Percentiles rank a stretch among this genome's conserved stretches.
These are phyloP conservation scores for Phytophthora macrochlamydospora DNA, from an alignment of 352 stramenopile species.

Conservation along the genomic window DNA sequence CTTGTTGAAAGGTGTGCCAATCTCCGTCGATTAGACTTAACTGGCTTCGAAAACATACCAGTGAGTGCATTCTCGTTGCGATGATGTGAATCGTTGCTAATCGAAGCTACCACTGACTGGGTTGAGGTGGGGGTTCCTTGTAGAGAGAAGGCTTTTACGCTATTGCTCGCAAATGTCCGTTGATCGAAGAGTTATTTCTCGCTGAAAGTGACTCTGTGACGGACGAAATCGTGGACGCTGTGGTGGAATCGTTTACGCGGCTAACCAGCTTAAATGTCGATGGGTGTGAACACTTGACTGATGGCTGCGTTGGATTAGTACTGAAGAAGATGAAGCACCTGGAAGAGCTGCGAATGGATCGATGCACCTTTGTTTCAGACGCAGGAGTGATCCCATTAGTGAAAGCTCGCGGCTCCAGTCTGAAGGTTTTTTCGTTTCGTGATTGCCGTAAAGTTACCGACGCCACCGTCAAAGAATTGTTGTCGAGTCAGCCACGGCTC, in stretches of 20 bases:
- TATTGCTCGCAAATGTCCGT: conserved; percentile 30
- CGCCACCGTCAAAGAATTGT: conserved; percentile 50
- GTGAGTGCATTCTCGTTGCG: conserved; percentile 20
- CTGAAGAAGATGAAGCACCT: conserved; percentile 46
- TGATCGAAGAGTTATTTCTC: conserved; percentile 42
- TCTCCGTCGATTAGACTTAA: conserved; percentile 47
- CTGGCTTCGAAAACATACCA: conserved; percentile 39
- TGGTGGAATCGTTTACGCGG: conserved; percentile 38
- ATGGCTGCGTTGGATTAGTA: conserved; percentile 46
- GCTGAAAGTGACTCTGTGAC: conserved; percentile 55
- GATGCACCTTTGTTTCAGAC: conserved; percentile 51
- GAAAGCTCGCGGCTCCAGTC: conserved; percentile 28
- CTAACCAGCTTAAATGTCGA: conserved; percentile 53
- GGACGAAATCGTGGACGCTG: conserved; percentile 49
- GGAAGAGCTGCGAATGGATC: conserved; percentile 49
- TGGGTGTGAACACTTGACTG: conserved; percentile 60
- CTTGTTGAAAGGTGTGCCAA: conserved; percentile 46
- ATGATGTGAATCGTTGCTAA: background rate
- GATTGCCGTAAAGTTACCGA: conserved; percentile 45
- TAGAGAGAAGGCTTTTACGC: conserved; percentile 59
- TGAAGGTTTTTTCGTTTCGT: conserved; percentile 54
- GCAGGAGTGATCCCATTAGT: conserved; percentile 41
- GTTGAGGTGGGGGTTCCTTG: conserved; percentile 10
- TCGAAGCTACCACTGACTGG: conserved; percentile 8
- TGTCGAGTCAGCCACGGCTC: conserved; percentile 44